A percentile compares a stretch with the other conserved stretches of the same genome.
Evolutionary conservation across 2,329 filamentous ascomycete species (phyloP).

Genomic region (Penicillium griseofulvum): DNA sequence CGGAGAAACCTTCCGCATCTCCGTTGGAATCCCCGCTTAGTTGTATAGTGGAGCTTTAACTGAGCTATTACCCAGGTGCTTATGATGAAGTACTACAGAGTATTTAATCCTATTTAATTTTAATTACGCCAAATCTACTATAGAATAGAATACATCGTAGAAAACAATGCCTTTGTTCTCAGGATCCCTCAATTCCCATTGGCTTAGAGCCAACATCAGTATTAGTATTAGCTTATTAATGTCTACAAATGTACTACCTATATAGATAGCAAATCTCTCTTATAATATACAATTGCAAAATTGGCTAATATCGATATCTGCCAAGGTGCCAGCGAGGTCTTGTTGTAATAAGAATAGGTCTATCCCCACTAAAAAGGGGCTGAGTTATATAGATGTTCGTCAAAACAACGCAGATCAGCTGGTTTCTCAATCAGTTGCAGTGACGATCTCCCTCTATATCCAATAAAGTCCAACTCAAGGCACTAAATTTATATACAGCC

Average conservation of each 20-base stretch:
- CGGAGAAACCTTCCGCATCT: conserved; percentile 25
- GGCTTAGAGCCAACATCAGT: not conserved
- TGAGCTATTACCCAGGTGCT: too few species aligned
- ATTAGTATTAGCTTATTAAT: too few species aligned
- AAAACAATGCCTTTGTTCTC: not conserved
- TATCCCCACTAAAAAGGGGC: not conserved
- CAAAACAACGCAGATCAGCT: not conserved
- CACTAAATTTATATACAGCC: not conserved
- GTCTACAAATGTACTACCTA: too few species aligned
- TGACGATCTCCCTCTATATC: not conserved
- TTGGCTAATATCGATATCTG: not conserved
- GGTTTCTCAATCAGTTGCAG: not conserved
- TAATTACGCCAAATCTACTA: not conserved
- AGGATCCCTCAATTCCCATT: not conserved
- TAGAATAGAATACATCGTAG: not conserved
- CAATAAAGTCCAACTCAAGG: not conserved
- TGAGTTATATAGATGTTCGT: not conserved
- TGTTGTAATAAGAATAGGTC: not conserved
- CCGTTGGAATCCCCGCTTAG: conserved; percentile 15
- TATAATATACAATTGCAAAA: not conserved
- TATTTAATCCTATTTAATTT: not conserved
- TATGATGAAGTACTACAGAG: too few species aligned
- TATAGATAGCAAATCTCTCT: not conserved
- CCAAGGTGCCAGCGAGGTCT: not conserved
- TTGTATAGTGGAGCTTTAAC: not conserved